phyloP scores from a whole-genome alignment of 2,329 filamentous ascomycete genomes.

The Scedosporium boydii region DNA sequence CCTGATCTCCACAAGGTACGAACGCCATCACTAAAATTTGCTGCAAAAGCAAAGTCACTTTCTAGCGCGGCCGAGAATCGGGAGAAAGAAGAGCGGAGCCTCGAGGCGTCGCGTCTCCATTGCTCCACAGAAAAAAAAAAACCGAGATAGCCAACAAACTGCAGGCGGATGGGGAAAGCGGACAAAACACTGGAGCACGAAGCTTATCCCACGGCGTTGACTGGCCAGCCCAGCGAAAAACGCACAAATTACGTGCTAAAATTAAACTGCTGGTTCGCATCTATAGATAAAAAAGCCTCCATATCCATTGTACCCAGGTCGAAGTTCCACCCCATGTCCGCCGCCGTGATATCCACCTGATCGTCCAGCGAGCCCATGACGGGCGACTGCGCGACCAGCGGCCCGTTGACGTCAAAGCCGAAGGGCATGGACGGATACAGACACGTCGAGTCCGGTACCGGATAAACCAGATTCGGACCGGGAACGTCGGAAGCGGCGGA shows the following conservation, averaged over 20 bases:
- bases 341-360: conserved; percentile 17
- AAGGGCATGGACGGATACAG: conserved; percentile 3
- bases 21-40: neutral
- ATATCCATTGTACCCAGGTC: conserved; percentile 23
- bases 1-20: neutral
- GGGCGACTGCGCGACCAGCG: neutral
- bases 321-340: conserved; percentile 20
- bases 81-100: no score
- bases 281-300: conserved; percentile 21
- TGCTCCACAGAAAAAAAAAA: neutral
- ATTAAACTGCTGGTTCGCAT: conserved; percentile 13
- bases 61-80: no score
- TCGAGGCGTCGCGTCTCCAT: neutral
- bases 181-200: no score
- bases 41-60: no score
- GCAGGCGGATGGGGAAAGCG: no score
- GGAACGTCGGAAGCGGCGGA: neutral
- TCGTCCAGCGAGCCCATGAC: conserved; percentile 13
- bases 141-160: no score
- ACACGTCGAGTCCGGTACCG: neutral
- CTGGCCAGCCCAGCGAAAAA: no score
- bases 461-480: neutral
- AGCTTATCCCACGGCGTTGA: no score
- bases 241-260: neutral
- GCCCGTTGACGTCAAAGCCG: neutral